phyloP scores from a whole-genome alignment of 352 stramenopile genomes.

The Pythium dissotocum region DNA sequence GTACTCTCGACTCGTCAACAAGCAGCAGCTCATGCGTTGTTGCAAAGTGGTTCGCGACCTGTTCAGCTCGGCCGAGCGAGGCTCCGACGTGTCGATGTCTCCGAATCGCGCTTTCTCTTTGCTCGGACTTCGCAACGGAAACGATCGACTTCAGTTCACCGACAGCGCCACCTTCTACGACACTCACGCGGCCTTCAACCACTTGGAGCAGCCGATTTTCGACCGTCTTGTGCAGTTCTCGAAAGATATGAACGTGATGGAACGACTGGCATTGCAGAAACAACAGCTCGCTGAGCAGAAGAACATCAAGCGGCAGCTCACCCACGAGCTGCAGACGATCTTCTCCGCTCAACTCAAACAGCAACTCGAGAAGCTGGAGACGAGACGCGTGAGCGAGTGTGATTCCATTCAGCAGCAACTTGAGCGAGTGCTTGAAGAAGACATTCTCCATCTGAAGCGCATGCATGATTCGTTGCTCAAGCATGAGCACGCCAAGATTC shows the following conservation, averaged over 20 bases:
- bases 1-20: constrained; percentile 53
- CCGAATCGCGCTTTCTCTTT: constrained; percentile 58
- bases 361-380: constrained; percentile 43
- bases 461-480: constrained; percentile 61
- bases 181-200: constrained; percentile 52
- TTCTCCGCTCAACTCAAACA: constrained; percentile 46
- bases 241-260: constrained; percentile 64
- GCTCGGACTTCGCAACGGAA: constrained; percentile 30
- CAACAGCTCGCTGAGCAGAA: constrained; percentile 55
- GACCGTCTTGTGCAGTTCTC: constrained; percentile 66
- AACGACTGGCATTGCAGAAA: constrained; percentile 45
- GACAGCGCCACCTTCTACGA: constrained; percentile 68
- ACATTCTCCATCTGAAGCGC: constrained; percentile 59
- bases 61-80: constrained; percentile 33
- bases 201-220: constrained; percentile 69
- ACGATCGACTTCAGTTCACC: constrained; percentile 63
- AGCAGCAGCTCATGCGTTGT: constrained; percentile 50
- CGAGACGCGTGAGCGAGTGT: constrained; percentile 37
- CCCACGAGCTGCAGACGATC: constrained; percentile 46
- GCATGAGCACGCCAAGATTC: constrained; percentile 62
- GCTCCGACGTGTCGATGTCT: constrained; percentile 26
- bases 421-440: constrained; percentile 51
- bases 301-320: constrained; percentile 49
- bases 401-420: constrained; percentile 46
- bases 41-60: constrained; percentile 57